These are phyloP conservation scores for Sisymbrium irio DNA, from an alignment of 345 rosid genomes.

Conservation along the genomic window DNA sequence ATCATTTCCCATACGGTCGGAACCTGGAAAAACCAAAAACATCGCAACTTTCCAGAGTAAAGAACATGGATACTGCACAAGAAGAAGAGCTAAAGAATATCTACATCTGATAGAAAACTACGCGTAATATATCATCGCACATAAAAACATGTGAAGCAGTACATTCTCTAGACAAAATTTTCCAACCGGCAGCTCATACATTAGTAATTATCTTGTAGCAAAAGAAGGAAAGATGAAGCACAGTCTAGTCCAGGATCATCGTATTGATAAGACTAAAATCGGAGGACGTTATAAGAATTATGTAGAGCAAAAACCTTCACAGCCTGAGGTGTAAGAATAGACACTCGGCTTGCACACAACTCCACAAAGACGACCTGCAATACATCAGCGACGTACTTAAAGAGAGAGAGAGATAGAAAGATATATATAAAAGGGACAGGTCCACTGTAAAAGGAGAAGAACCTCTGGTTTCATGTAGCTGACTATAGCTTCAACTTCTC, in stretches of 20 bases:
- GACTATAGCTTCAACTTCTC: conserved; percentile 82
- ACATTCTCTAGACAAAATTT: background rate
- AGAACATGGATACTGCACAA: too few relatives aligned
- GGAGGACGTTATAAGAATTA: background rate
- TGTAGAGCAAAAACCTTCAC: conserved; percentile 53
- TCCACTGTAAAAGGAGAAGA: conserved; percentile 24
- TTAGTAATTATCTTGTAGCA: background rate
- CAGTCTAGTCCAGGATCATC: background rate
- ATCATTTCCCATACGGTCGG: conserved; percentile 81
- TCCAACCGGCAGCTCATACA: background rate
- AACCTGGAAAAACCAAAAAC: conserved; percentile 43
- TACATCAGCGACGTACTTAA: background rate
- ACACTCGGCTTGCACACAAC: conserved; percentile 75
- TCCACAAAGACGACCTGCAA: conserved; percentile 84
- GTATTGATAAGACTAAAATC: background rate
- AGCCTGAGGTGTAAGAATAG: conserved; percentile 67
- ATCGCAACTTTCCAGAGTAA: too few relatives aligned
- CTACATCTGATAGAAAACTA: background rate
- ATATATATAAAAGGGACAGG: background rate
- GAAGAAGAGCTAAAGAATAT: background rate
- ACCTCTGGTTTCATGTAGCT: conserved; percentile 84
- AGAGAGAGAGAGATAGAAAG: background rate
- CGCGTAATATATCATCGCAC: background rate
- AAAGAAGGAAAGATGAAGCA: background rate
- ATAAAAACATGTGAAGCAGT: background rate